Base-by-base conservation (phyloP, 768 basidiomycete genomes). In the Myochromella boudieri region DNA sequence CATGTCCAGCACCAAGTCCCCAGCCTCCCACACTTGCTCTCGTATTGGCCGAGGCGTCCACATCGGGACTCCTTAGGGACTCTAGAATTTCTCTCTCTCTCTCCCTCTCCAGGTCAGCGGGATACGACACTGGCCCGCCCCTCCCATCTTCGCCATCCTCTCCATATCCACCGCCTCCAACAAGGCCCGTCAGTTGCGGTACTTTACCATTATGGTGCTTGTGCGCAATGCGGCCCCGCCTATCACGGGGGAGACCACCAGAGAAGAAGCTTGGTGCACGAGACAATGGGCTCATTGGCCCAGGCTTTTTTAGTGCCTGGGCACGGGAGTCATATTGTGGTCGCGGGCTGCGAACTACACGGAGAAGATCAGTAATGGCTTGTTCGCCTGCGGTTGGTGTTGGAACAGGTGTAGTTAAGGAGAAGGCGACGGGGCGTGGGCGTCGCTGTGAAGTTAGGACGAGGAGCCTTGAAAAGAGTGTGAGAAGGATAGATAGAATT, bases 161-260 rank as follows among this genome's bases (percentile, higher is more conserved):
- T 8, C 69, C 72, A 12, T 62, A 65, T 10, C 65, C 68, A 33
- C 42, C 51, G 31, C 31, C 39, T 9, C 42, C 55, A 27, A 45
- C 59, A 12, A 63, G 52, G 17, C 71, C 62, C 8, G 61, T 60
- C 3, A 67, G 65, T 33, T 67, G 66, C 11, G 63, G 57, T 17
- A 60, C 61, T 52, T 62, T 65, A 6, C 62, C 65, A 17, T 53
- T 60, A n/a, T n/a, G n/a, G 22, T 62, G 70, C 55, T 81, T 79
- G 49, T 75, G 72, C 15, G 81, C 86, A 47, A 91, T 83, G 17
- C 89, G 78, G 9, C 90, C 90, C 27, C 90, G 74, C 18, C 90
- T 73, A 61, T 92, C 91, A 42, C 90, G 77, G 18, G 91, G 90
- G 9, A 78, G 68, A 6, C 82, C 85, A 2, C 81, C 85, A 4